phyloP scores from a whole-genome alignment of 352 stramenopile species.

The Phytophthora kernoviae region DNA sequence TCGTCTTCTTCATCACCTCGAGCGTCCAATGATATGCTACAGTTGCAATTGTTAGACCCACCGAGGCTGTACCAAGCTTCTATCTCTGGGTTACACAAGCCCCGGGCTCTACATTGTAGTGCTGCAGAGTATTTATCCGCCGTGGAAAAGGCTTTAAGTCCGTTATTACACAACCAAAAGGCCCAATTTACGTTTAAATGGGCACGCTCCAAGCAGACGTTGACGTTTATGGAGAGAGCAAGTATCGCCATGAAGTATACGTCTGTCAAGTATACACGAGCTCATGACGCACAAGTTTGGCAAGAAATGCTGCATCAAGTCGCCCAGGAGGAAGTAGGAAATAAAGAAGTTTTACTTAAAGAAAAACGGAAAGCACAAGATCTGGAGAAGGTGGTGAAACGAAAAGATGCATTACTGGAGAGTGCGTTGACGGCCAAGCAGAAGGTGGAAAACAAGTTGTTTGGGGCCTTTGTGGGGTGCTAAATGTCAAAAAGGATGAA shows the following conservation, averaged over 20 bases:
- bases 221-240: slow-evolving; percentile 62
- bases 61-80: slow-evolving; percentile 35
- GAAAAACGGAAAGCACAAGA: slow-evolving; percentile 28
- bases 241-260: slow-evolving; percentile 65
- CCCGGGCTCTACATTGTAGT: slow-evolving; percentile 48
- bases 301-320: slow-evolving; percentile 38
- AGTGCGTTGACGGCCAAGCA: slow-evolving; percentile 49
- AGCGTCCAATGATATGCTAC: slow-evolving; percentile 9
- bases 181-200: slow-evolving; percentile 50
- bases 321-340: slow-evolving; percentile 12
- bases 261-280: slow-evolving; percentile 32
- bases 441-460: slow-evolving; percentile 42
- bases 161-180: not conserved
- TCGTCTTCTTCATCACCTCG: not conserved
- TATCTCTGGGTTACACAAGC: slow-evolving; percentile 43
- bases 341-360: slow-evolving; percentile 9
- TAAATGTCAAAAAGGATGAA: slow-evolving; percentile 73
- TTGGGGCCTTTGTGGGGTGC: slow-evolving; percentile 48
- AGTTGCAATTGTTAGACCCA: slow-evolving; percentile 37
- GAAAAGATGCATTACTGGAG: slow-evolving; percentile 57
- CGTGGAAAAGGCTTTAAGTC: slow-evolving; percentile 28
- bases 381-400: slow-evolving; percentile 39
- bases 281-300: slow-evolving; percentile 26
- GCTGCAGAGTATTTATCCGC: slow-evolving; percentile 35
- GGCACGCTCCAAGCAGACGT: slow-evolving; percentile 27